phyloP scores from a whole-genome alignment of 2,329 filamentous ascomycete genomes.

The Nothopassalora personata region DNA sequence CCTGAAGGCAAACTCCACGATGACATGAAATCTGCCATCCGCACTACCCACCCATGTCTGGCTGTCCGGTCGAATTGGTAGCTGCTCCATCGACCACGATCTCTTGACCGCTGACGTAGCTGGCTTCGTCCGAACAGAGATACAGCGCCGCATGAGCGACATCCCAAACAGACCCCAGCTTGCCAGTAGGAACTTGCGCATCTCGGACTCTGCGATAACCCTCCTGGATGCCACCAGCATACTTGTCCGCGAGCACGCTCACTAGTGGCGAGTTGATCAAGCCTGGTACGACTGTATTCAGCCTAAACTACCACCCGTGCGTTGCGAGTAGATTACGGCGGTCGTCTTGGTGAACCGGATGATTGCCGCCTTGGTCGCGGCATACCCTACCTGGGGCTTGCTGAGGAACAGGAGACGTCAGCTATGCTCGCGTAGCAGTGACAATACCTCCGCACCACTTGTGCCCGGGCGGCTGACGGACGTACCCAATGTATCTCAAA shows the following conservation, averaged over 20 bases:
- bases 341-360: constrained; percentile 73
- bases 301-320: constrained; percentile 38
- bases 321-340: constrained; percentile 53
- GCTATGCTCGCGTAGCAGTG: background rate
- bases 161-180: constrained; percentile 57
- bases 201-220: constrained; percentile 50
- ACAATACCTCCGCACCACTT: background rate
- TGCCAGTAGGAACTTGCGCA: constrained; percentile 53
- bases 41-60: constrained; percentile 10
- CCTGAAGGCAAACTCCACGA: constrained; percentile 3
- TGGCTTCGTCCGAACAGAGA: constrained; percentile 53
- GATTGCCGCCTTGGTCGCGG: constrained; percentile 71
- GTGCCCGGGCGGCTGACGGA: background rate
- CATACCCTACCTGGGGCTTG: constrained; percentile 52
- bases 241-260: constrained; percentile 42
- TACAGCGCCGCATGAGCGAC: constrained; percentile 54
- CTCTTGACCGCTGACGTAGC: constrained; percentile 56
- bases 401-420: background rate
- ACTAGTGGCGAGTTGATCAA: constrained; percentile 54
- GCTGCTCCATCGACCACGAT: constrained; percentile 35
- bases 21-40: background rate
- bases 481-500: constrained; percentile 43
- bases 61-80: constrained; percentile 19
- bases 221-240: constrained; percentile 42
- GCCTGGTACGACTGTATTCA: constrained; percentile 54